Conservation (phyloP, 192 early-diverging fungal genomes). For the Thamnidium elegans region DNA sequence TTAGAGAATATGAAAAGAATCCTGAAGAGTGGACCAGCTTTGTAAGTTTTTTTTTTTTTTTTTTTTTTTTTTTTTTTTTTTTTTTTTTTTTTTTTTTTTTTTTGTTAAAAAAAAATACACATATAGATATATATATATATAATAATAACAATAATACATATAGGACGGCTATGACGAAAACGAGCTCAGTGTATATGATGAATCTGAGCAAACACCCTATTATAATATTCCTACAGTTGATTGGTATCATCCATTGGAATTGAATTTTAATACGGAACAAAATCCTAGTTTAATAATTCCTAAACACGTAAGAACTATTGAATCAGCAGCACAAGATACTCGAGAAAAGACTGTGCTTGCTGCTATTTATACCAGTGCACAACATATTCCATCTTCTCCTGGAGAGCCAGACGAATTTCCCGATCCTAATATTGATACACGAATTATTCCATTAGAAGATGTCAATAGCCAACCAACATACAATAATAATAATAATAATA, state of each 20-base stretch:
- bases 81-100: no score
- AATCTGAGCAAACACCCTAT: background rate
- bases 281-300: background rate
- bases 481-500: background rate
- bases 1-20: slow-evolving; percentile 12
- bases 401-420: slow-evolving; percentile 18
- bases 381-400: slow-evolving; percentile 28
- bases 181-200: background rate
- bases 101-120: no score
- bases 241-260: slow-evolving; percentile 7
- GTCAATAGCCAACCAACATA: background rate
- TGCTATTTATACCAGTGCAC: slow-evolving; percentile 20
- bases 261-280: background rate
- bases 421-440: slow-evolving; percentile 1
- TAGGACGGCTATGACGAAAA: slow-evolving; percentile 2
- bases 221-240: background rate
- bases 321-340: slow-evolving; percentile 1
- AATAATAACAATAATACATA: no score
- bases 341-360: slow-evolving; percentile 12
- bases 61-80: background rate
- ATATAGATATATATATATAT: no score
- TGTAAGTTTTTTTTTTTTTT: background rate
- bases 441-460: background rate
- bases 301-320: background rate
- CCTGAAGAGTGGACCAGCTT: slow-evolving; percentile 17